These are phyloP conservation scores for Hypoxylon lenormandii DNA, from an alignment of 495 filamentous ascomycete species.

Conservation along the genomic window DNA sequence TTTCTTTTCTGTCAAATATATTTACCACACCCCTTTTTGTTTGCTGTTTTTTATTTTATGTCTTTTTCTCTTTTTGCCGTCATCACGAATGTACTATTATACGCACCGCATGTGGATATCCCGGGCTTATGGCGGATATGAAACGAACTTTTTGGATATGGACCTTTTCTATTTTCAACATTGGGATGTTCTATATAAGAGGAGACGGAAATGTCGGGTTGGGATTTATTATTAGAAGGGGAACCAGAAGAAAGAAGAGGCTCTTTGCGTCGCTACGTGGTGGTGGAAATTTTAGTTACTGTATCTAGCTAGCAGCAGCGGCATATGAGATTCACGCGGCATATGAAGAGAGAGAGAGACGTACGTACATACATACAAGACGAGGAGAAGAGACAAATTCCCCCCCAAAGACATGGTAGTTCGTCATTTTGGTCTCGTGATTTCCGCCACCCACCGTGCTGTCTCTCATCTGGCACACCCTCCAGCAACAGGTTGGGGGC, in stretches of 20 bases:
- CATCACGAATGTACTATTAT: conserved; percentile 44
- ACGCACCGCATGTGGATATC: conserved; percentile 44
- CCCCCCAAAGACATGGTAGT: conserved; percentile 19
- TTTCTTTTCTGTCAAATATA: conserved; percentile 32
- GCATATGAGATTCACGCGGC: conserved; percentile 41
- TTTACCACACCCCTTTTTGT: conserved; percentile 17
- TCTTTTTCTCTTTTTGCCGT: conserved; percentile 3
- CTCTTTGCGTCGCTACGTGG: not conserved
- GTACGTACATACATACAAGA: conserved; percentile 24
- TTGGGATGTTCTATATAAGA: conserved; percentile 37
- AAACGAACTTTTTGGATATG: conserved; percentile 29
- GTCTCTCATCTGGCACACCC: conserved; percentile 34
- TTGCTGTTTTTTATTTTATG: conserved; percentile 7
- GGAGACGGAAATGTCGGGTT: conserved; percentile 20
- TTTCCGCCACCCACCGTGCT: conserved; percentile 24
- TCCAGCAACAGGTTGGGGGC: conserved; percentile 22
- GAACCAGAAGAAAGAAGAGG: conserved; percentile 8
- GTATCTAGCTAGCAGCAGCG: conserved; percentile 23
- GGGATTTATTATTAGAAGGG: conserved; percentile 15
- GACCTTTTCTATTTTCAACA: conserved; percentile 25
- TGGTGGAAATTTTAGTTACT: conserved; percentile 10
- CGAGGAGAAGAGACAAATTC: conserved; percentile 20
- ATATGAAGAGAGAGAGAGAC: conserved; percentile 34
- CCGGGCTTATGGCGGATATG: conserved; percentile 37
- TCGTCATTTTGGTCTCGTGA: conserved; percentile 46